Base-by-base conservation (phyloP, 106 monocot species). In the Phalaenopsis aphrodite region DNA sequence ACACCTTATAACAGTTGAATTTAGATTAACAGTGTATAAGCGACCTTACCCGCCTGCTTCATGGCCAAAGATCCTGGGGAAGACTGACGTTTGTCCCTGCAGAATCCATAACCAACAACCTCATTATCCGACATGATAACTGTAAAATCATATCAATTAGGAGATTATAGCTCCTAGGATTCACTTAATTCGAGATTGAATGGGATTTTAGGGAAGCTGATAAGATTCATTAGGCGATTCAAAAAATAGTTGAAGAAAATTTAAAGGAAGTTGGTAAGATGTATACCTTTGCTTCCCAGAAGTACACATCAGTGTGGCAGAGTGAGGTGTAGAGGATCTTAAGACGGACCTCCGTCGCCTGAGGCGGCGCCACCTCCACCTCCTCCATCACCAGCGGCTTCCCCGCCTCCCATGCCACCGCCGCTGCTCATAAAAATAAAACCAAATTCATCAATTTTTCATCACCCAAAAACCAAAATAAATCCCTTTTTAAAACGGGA, bases 271-370 rank as follows among this genome's bases (percentile, higher is more conserved):
- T 30, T 30, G 30, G 30, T 30, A 0, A 30, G 0, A 30, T 30
- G 30, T 30, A 65, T 61, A 90, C 93, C 90, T 93, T 93, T 37
- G 90, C 90, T 81, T 93, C 90, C 93, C 93, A 93, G 85, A 93
- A 93, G 85, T 84, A 88, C 56, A 93, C 90, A 85, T 93, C 93
- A 48, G 88, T 93, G 87, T 90, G 90, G 84, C 93, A 90, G 69
- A 93, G 87, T 5, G 93, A 71, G 55, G 93, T 90, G 77, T 66
- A 93, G 56, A 90, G 83, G 78, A 93, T 90, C 84, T 90, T 93
- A 39, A 93, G 55, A 4, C 93, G 86, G 16, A 90, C 93, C 83
- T 93, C 93, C 75, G 81, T 80, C 17, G 81, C 84, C 84, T 93
- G 90, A 7, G 93, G 93, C 19, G 90, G 93, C 36, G 90, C 93